Evolutionary conservation across 306 rosid genomes (phyloP).

Genomic region (Quercus mongolica): DNA sequence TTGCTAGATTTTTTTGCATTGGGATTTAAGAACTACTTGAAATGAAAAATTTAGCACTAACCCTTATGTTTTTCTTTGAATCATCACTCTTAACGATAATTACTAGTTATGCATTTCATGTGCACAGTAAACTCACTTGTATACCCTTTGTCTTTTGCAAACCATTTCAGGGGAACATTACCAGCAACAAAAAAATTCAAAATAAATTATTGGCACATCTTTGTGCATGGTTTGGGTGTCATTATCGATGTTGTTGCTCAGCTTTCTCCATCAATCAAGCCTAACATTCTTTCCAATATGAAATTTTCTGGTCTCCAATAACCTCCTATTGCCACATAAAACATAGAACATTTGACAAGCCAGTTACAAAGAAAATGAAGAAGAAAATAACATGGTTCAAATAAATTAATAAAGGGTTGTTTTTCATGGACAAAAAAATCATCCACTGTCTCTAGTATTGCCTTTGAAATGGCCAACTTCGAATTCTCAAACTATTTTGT

Average conservation of each 20-base stretch:
- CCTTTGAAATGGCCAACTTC: neutral
- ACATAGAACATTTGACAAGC: no score
- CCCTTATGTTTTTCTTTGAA: no score
- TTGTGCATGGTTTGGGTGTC: slow-evolving; percentile 7
- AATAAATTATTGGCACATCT: neutral
- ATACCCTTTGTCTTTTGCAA: neutral
- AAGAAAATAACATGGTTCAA: neutral
- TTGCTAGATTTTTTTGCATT: no score
- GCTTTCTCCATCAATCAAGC: slow-evolving; percentile 50
- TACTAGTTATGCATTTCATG: no score
- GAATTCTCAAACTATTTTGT: neutral
- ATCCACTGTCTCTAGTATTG: neutral
- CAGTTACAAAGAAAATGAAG: no score
- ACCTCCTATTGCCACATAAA: slow-evolving; percentile 34
- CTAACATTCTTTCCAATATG: slow-evolving; percentile 73
- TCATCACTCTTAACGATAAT: no score
- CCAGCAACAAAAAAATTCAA: neutral
- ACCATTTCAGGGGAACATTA: neutral
- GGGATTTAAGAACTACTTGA: no score
- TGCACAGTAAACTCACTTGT: neutral
- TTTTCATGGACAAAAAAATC: neutral
- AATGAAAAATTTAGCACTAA: no score
- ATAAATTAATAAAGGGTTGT: neutral
- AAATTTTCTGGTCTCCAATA: slow-evolving; percentile 67
- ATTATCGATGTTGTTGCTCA: slow-evolving; percentile 36